Evolutionary conservation across 1,284 basidiomycete species (phyloP).

Genomic region (Ustilago tritici): DNA sequence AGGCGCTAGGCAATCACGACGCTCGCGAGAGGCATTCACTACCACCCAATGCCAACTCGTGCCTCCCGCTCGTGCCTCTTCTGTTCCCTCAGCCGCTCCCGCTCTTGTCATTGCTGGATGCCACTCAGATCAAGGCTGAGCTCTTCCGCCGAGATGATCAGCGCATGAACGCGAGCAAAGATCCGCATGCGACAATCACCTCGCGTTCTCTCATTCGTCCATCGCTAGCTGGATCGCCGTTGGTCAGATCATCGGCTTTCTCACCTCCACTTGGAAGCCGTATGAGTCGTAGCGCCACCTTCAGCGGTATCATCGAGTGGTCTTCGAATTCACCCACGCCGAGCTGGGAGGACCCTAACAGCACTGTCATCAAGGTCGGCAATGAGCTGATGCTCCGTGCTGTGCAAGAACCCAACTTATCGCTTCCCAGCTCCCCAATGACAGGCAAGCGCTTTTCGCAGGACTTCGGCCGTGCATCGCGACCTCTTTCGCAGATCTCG

Average conservation of each 20-base stretch:
- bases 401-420: conserved; percentile 45
- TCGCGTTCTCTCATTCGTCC: conserved; percentile 34
- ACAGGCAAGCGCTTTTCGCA: conserved; percentile 62
- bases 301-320: conserved; percentile 56
- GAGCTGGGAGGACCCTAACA: conserved; percentile 27
- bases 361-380: conserved; percentile 44
- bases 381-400: conserved; percentile 54
- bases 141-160: conserved; percentile 26
- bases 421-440: conserved; percentile 54
- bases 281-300: conserved; percentile 26
- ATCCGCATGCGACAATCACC: conserved; percentile 48
- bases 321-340: conserved; percentile 14
- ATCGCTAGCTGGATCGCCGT: conserved; percentile 44
- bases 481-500: conserved; percentile 62
- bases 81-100: conserved; percentile 61
- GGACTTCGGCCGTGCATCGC: conserved; percentile 50
- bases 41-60: conserved; percentile 21
- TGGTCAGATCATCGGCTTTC: conserved; percentile 46
- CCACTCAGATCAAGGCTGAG: conserved; percentile 27
- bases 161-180: conserved; percentile 13
- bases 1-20: conserved; percentile 53
- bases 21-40: conserved; percentile 35
- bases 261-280: conserved; percentile 27
- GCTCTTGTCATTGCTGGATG: conserved; percentile 52
- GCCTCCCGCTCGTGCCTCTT: conserved; percentile 50